Base-by-base conservation (phyloP, 2,329 filamentous ascomycete genomes). In the Talaromyces sp. region DNA sequence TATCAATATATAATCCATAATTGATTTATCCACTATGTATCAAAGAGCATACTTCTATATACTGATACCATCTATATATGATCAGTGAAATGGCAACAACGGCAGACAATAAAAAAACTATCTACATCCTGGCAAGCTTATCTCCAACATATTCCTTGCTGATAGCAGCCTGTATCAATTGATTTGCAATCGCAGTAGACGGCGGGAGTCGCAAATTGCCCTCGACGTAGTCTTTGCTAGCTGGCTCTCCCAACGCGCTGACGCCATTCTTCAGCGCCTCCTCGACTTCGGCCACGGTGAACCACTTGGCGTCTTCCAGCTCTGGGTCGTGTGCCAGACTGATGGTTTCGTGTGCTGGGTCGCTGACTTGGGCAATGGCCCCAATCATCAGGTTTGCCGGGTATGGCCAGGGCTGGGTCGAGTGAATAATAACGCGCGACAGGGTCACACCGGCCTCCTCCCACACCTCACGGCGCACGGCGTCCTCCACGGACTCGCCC, bases 261-360 rank as follows among this genome's bases (percentile, higher is more conserved):
- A 86, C 86, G 0, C 90, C 89, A 8, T 84, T 79, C 61, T 78
- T 77, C 72, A 98, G 76, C 1, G 92, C 94, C 70, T 89, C 85
- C 69, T 87, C 81, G 2, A 96, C 86, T 76, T 96, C 92, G 1
- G 92, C 91, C 36, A 96, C 79, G 0, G 84, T 78, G 69, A 94
- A 94, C 95, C 95, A 99, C 74, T 87, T 89, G 3, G 95, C 95
- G 75, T 90, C 86, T 72, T 96, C 91, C 65, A 99, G 76, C 79
- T 99, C 95, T 0, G 91, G 91, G 73, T 99, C 95, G 74, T 98
- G 90, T 14, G 90, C 87, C 3, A 99, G 79, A 69, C 87, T 85
- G 57, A 99, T 92, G 34, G 77, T 84, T 82, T 99, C 95, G 30
- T 91, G 91, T 7, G 83, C 85, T 0, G 91, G 89, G 23, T 90